phyloP scores from a whole-genome alignment of 2,329 filamentous ascomycete genomes.

The Exophiala oligosperma region DNA sequence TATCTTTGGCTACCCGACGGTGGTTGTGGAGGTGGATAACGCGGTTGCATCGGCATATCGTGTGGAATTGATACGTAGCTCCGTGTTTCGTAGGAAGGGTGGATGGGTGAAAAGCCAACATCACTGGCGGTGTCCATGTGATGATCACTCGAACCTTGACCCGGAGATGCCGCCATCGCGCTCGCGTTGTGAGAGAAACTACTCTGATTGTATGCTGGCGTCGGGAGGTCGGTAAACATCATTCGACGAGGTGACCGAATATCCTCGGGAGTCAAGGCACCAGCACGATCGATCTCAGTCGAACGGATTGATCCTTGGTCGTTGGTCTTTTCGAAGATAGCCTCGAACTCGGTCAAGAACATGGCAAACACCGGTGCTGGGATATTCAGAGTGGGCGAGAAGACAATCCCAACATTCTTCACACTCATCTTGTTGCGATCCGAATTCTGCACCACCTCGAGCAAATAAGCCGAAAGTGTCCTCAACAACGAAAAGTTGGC shows the following conservation, averaged over 20 bases:
- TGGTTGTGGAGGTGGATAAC: constrained; percentile 23
- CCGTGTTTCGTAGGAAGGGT: constrained; percentile 28
- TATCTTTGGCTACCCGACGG: constrained; percentile 28
- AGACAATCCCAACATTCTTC: constrained; percentile 95
- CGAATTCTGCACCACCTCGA: constrained; percentile 87
- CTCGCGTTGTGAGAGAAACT: constrained; percentile 42
- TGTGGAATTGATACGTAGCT: constrained; percentile 34
- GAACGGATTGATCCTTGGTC: constrained; percentile 11
- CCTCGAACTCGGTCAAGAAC: constrained; percentile 86
- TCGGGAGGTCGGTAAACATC: constrained; percentile 67
- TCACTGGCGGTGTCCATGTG: constrained; percentile 50
- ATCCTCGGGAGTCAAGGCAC: constrained; percentile 48
- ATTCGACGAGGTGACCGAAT: constrained; percentile 65
- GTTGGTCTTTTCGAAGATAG: constrained; percentile 74
- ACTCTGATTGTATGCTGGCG: constrained; percentile 61
- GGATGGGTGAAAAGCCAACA: constrained; percentile 44
- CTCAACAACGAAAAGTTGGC: constrained; percentile 80
- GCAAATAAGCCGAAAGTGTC: constrained; percentile 83
- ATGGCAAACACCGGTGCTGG: constrained; percentile 91
- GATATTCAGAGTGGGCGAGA: constrained; percentile 95
- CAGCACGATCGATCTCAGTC: constrained; percentile 37
- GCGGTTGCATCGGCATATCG: constrained; percentile 22
- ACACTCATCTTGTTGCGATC: constrained; percentile 97
- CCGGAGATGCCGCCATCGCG: constrained; percentile 31
- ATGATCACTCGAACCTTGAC: constrained; percentile 39